Conservation (phyloP, 768 basidiomycete species). For the Plicaturopsis crispa region DNA sequence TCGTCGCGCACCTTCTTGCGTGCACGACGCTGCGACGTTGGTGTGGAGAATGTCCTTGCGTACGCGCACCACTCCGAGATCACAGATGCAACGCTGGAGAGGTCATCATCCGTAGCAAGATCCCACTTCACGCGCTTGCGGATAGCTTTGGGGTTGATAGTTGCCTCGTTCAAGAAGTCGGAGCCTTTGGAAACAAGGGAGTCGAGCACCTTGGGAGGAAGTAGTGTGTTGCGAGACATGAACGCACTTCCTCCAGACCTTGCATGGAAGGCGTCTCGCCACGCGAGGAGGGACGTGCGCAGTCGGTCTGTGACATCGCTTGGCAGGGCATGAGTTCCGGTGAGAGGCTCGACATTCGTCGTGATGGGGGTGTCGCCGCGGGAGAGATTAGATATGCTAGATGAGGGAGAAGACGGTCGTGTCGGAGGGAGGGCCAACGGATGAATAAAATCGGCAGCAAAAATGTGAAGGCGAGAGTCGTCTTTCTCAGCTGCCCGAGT, state of each 20-base stretch:
- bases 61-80: conserved; percentile 1
- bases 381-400: neutral
- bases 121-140: conserved; percentile 1
- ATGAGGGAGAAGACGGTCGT: neutral
- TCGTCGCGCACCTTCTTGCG: too few species aligned
- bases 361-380: too few species aligned
- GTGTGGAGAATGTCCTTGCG: neutral
- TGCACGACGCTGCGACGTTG: too few species aligned
- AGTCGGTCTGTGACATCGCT: neutral
- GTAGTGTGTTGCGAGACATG: too few species aligned
- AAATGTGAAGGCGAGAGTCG: conserved; percentile 6
- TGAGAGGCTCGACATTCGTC: neutral
- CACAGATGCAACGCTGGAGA: neutral
- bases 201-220: conserved; percentile 3
- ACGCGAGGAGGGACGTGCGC: neutral
- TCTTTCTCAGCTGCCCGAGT: conserved; percentile 1
- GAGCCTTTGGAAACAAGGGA: neutral
- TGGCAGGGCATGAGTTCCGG: neutral
- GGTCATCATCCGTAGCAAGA: neutral
- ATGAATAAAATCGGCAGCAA: conserved; percentile 5
- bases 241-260: too few species aligned
- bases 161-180: neutral
- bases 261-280: neutral
- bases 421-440: conserved; percentile 1
- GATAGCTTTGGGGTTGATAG: neutral